Percentiles rank a stretch among this genome's conserved stretches.
phyloP scores from a whole-genome alignment of 75 land plant species.

The Sequoia sempervirens region DNA sequence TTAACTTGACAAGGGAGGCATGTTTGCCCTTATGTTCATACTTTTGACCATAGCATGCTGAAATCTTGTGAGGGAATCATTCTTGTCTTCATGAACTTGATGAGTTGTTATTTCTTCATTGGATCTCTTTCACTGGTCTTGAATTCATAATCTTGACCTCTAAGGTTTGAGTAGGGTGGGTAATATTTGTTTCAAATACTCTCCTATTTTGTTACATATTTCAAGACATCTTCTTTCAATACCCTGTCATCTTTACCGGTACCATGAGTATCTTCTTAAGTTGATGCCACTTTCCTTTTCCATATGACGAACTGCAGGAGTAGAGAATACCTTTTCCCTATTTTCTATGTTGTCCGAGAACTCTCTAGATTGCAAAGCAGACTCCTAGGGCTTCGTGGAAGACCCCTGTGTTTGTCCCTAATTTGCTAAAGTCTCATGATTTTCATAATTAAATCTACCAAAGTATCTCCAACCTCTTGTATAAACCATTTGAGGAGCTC shows the following conservation, averaged over 20 bases:
- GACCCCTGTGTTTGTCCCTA: background rate
- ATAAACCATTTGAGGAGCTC: no score
- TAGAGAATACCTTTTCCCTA: slow-evolving; percentile 41
- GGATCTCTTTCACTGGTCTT: no score
- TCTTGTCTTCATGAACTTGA: no score
- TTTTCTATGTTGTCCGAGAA: slow-evolving; percentile 5
- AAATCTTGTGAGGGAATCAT: no score
- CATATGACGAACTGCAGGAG: slow-evolving; percentile 83
- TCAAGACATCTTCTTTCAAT: slow-evolving; percentile 73
- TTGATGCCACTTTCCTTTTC: slow-evolving; percentile 78
- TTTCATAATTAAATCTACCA: slow-evolving; percentile 59
- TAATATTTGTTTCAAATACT: no score
- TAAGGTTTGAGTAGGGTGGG: no score
- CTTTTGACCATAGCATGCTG: no score
- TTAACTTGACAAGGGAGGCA: no score
- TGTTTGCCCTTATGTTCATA: no score
- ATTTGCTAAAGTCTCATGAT: background rate
- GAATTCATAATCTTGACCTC: no score
- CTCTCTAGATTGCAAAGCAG: slow-evolving; percentile 7
- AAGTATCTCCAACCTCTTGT: slow-evolving; percentile 98
- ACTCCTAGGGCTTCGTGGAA: background rate
- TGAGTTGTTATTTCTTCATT: no score
- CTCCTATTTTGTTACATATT: slow-evolving; percentile 40
- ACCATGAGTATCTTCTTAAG: slow-evolving; percentile 56
- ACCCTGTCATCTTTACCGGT: slow-evolving; percentile 92